Evolutionary conservation across 805 yeast genomes (phyloP).

Genomic region (Maudiozyma turicensis): DNA sequence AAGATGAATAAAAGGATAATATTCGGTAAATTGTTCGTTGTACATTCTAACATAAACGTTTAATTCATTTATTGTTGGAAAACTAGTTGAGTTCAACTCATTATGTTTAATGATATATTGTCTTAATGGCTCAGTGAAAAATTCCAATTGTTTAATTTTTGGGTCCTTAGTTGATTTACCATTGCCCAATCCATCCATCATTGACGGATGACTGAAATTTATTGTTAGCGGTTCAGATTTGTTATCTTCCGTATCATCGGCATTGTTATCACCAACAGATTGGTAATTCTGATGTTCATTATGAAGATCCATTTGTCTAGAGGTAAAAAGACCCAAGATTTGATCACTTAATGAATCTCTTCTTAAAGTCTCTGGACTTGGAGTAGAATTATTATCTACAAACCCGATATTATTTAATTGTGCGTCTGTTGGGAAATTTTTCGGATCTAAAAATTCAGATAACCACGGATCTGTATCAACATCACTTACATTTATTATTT

Average conservation of each 20-base stretch:
- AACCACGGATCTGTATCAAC: constrained; percentile 9
- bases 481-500: neutral
- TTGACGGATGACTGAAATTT: neutral
- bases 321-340: constrained; percentile 49
- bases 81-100: constrained; percentile 45
- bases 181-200: too few relatives aligned
- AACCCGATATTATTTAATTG: constrained; percentile 51
- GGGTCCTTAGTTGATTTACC: neutral
- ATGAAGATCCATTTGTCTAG: constrained; percentile 56
- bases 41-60: constrained; percentile 65
- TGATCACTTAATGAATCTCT: constrained; percentile 27
- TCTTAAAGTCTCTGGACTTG: neutral
- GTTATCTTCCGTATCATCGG: neutral
- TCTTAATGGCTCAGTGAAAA: constrained; percentile 48
- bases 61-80: constrained; percentile 68
- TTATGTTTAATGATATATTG: constrained; percentile 43
- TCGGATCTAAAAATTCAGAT: constrained; percentile 4
- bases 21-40: constrained; percentile 66
- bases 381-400: constrained; percentile 2
- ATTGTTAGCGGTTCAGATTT: constrained; percentile 1
- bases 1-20: constrained; percentile 75
- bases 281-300: constrained; percentile 10
- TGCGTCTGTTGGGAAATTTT: constrained; percentile 19
- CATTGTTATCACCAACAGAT: neutral
- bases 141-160: constrained; percentile 31